Evolutionary conservation across 2,329 filamentous ascomycete genomes (phyloP), one percentile per base, ranked within the genome.

Genomic region (Fusarium citri): DNA sequence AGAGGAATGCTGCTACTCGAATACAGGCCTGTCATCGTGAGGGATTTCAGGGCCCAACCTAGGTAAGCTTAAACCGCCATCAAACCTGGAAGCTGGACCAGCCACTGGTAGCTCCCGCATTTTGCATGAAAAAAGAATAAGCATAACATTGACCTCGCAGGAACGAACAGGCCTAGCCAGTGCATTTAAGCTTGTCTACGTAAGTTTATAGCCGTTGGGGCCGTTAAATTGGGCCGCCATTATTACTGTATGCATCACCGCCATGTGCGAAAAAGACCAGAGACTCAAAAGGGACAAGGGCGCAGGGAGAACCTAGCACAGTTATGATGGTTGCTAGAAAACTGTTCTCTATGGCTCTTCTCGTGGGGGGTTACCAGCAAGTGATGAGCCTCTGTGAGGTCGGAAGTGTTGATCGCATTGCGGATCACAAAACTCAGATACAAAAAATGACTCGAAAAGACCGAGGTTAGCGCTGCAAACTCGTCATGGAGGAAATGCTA

Each of bases 61-160:
- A 14, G n/a, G 43, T 43, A 46, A 47, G 43, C 23, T 47, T 28
- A 47, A n/a, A 47, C 43, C n/a, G 22, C 43, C 25, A 28, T 28
- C n/a, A 51, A 41, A 41, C 15, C 16, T 28, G 23, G 34, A 51
- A 41, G 30, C 10, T 41, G 14, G 23, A 16, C 30, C 22, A n/a
- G 20, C 31, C 40, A 37, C 43, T 60, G 37, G 18, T 25, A 62
- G 55, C 34, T 23, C 56, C 48, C 49, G 23, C 26, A 22, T 42
- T 62, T 50, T 28, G 43, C 46, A n/a, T 68, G 46, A 50, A 41
- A 41, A 68, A 64, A 47, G 31, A 57, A 55, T 62, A 67, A 61
- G 59, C 64, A 67, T 62, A 65, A 58, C n/a, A 60, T 55, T 53
- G 48, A 68, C 58, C 63, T 57, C 47, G 43, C 67, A 68, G 18